These are phyloP conservation scores for Fusarium clavum DNA, from an alignment of 2,329 filamentous ascomycete genomes.

Conservation along the genomic window DNA sequence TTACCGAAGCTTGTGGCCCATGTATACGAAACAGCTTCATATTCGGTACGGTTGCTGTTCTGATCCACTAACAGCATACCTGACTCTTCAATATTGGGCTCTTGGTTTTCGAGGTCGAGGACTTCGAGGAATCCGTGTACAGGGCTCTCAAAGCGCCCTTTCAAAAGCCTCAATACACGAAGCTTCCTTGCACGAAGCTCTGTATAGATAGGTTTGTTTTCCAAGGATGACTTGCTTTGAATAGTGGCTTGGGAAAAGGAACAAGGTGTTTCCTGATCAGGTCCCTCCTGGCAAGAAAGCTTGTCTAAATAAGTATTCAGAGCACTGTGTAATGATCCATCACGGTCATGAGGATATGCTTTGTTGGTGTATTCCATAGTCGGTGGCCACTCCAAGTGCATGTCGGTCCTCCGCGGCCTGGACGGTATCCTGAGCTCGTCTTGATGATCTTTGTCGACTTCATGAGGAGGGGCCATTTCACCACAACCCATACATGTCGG, in stretches of 20 bases:
- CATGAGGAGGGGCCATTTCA: background rate
- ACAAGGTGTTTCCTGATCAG: accelerated
- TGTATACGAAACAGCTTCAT: constrained; percentile 4
- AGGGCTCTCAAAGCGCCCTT: background rate
- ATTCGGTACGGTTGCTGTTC: accelerated
- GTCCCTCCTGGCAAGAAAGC: accelerated
- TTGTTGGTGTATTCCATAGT: background rate
- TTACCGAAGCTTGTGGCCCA: background rate
- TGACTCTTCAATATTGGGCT: background rate
- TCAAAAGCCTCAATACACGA: background rate
- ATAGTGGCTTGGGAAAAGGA: accelerated
- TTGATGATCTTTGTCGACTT: background rate
- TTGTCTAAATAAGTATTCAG: background rate
- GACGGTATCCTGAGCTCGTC: background rate
- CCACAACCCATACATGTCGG: constrained; percentile 1
- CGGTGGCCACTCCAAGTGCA: background rate
- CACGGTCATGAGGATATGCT: background rate
- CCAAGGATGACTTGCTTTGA: accelerated
- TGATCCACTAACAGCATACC: accelerated
- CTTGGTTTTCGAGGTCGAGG: background rate
- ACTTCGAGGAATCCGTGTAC: background rate
- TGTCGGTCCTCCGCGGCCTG: background rate
- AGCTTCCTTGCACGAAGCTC: accelerated
- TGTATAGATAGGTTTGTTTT: background rate
- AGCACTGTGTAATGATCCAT: background rate